Percentiles rank a stretch among this genome's conserved stretches.
Conservation (phyloP, 805 yeast species). For the Huiozyma sinensis region DNA sequence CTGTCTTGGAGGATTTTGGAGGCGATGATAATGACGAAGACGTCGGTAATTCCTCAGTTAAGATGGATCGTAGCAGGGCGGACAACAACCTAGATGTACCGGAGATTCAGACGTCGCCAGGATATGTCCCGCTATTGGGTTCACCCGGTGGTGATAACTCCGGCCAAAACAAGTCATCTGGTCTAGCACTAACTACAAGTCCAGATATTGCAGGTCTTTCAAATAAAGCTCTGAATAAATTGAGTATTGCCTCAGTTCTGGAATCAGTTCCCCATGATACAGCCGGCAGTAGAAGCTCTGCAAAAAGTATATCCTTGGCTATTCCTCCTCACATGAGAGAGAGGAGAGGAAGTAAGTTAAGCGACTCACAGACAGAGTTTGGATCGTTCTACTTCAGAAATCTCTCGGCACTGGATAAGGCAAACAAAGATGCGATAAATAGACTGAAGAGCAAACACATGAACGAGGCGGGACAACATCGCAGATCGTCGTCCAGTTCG, state of each 20-base stretch:
- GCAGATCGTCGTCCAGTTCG: slow-evolving; percentile 27
- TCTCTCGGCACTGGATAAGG: slow-evolving; percentile 80
- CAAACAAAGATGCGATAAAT: slow-evolving; percentile 85
- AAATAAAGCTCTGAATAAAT: slow-evolving; percentile 16
- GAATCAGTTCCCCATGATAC: slow-evolving; percentile 18
- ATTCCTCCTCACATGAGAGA: slow-evolving; percentile 53
- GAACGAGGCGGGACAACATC: slow-evolving; percentile 20
- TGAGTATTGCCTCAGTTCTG: slow-evolving; percentile 22
- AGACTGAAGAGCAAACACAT: slow-evolving; percentile 75
- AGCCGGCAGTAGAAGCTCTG: slow-evolving; percentile 24
- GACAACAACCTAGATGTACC: slow-evolving; percentile 14
- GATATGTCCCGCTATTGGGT: neutral
- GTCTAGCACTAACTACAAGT: slow-evolving; percentile 5
- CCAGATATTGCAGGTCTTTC: slow-evolving; percentile 4
- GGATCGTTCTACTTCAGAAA: slow-evolving; percentile 90
- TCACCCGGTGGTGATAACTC: neutral
- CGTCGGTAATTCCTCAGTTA: neutral
- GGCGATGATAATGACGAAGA: slow-evolving; percentile 14
- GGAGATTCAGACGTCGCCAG: slow-evolving; percentile 3
- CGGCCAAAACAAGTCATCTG: slow-evolving; percentile 3
- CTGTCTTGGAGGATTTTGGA: slow-evolving; percentile 40
- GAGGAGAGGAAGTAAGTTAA: slow-evolving; percentile 60
- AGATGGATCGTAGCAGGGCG: neutral
- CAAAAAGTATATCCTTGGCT: slow-evolving; percentile 35
- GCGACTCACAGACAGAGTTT: slow-evolving; percentile 65